Base-by-base conservation (phyloP, 371 early-diverging fungal species). In the Batkoa obscura region DNA sequence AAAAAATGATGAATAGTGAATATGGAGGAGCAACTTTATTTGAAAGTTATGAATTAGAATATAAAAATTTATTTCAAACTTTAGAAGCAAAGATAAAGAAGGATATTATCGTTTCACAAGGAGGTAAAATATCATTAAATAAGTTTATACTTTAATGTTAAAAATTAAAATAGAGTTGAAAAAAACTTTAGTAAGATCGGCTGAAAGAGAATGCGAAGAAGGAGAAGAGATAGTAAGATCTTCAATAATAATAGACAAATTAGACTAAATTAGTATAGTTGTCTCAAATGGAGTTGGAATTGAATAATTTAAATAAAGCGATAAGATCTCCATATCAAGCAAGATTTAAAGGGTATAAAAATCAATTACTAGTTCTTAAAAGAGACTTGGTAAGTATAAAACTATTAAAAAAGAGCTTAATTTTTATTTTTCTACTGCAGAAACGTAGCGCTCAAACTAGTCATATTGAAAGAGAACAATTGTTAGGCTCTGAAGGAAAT, bases 401-500 rank as follows among this genome's bases (percentile, higher is more conserved):
- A n/a, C n/a, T n/a, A n/a, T n/a, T n/a, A n/a, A n/a, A n/a, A n/a
- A n/a, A n/a, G n/a, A n/a, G n/a, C n/a, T n/a, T n/a, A n/a, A n/a
- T n/a, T n/a, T 45, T 45, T 45, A 45, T 8, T 3, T 45, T 45
- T 45, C 8, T 3, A n/a, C 45, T 45, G 3, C 4, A 8, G 4
- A 9, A 15, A 15, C 3, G 10, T n/a, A 3, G 17, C 4, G 3
- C 17, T 45, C 45, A 45, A 8, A 23, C 5, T 53, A 53, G 53
- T 38, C 35, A 53, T 15, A 34, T 13, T 23, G 53, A 12, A 4
- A 37, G n/a, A 38, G 53, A 10, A 12, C 53, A 53, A 53, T 17
- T 53, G 8, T 37, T 12, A 12, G 39, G 15, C 12, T 23, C 55
- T 37, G 82, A 70, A 41, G 65, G 83, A 46, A 78, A 79, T 43